Base-by-base conservation (phyloP, 148 eudicot species). In the Nepenthes mirabilis region DNA sequence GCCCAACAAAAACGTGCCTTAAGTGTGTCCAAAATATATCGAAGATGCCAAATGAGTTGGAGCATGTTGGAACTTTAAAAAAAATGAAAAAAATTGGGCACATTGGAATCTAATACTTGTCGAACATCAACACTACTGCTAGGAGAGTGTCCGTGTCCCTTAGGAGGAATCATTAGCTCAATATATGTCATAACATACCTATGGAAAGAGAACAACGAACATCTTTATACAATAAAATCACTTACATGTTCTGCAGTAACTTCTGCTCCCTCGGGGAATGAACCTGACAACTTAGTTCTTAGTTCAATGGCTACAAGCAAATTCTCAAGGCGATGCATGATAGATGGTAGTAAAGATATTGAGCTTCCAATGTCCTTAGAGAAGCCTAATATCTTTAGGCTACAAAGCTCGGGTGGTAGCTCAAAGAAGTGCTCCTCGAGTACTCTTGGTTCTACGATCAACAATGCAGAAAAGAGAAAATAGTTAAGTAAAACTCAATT, bases 311-410 rank as follows among this genome's bases (percentile, higher is more conserved):
- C 99, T 56, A 93, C 96, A 62, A 93, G 96, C 68, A 82, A 69
- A 75, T 86, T 88, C 73, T 93, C 91, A 49, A 93, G 73, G 56
- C 90, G 91, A 74, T 89, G 95, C 91, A 93, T 77, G 60, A 93
- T 54, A 62, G 99, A 93, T 12, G 99, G 99, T 65, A 93, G 76
- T 72, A 93, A 65, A 74, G 96, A 89, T 61, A 89, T 47, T 35
- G 99, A 86, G 66, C 99, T 93, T 77, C 96, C 99, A 35, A 93
- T 82, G 34, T 86, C 99, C 75, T 86, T 89, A 14, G 96, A 86
- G 57, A 89, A 82, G 51, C 97, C 99, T 58, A 81, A 65, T 69
- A 89, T 68, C 78, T 89, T 93, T 70, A 93, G 56, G 65, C 84
- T 80, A 74, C 96, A 93, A 72, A 93, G 68, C 75, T 93, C 99